These are phyloP conservation scores for Tremella yokohamensis DNA, from an alignment of 768 basidiomycete genomes.

Conservation along the genomic window DNA sequence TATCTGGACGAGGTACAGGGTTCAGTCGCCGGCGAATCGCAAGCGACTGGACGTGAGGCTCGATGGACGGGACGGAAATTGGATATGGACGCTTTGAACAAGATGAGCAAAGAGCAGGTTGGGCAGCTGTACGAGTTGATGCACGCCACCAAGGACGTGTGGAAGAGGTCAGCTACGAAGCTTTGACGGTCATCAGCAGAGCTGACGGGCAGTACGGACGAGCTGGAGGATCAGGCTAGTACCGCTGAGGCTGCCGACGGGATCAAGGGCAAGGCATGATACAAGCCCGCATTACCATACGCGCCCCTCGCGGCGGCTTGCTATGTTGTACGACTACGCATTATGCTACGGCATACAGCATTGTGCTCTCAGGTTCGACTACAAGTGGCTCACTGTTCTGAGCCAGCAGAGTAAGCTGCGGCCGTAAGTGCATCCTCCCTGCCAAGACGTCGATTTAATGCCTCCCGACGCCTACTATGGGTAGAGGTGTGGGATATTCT, in stretches of 20 bases:
- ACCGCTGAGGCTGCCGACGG: background rate
- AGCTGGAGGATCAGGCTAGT: background rate
- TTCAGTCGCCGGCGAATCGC: background rate
- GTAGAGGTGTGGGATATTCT: no score
- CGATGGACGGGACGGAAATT: constrained; percentile 44
- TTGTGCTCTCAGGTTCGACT: no score
- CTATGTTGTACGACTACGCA: no score
- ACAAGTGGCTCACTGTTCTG: no score
- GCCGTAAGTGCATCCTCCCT: no score
- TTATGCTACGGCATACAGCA: no score
- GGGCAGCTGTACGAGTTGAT: constrained; percentile 93
- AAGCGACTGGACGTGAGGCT: constrained; percentile 16
- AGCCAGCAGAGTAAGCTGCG: no score
- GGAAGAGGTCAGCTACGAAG: constrained; percentile 60
- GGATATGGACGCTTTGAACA: constrained; percentile 49
- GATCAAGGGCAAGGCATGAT: background rate
- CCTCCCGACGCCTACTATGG: no score
- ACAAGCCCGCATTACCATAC: no score
- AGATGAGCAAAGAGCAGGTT: constrained; percentile 72
- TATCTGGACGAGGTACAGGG: constrained; percentile 67
- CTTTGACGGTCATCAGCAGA: background rate
- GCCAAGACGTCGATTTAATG: no score
- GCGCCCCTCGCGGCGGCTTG: no score
- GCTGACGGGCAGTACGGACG: background rate
- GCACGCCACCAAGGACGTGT: constrained; percentile 82